phyloP scores from a whole-genome alignment of 2,329 filamentous ascomycete genomes.

The Aspergillus awamori region DNA sequence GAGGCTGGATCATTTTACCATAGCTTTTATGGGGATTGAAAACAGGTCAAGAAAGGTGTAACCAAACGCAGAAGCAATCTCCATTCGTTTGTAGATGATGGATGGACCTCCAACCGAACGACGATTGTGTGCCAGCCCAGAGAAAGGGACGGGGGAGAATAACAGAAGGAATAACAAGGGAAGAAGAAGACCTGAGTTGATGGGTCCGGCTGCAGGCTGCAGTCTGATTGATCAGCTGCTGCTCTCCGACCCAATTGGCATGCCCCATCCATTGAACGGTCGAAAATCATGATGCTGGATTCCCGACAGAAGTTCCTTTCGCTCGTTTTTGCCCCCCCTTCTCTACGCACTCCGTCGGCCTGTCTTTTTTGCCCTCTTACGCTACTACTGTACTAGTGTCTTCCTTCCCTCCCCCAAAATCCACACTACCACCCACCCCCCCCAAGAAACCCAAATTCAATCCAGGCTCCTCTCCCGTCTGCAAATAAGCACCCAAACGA shows the following conservation, averaged over 20 bases:
- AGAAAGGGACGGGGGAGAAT: background rate
- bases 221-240: conserved; percentile 15
- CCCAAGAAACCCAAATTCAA: background rate
- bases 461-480: background rate
- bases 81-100: background rate
- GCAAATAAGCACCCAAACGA: background rate
- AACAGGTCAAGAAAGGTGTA: background rate
- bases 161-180: background rate
- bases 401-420: background rate
- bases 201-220: background rate
- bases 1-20: background rate
- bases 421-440: background rate
- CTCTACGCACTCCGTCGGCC: background rate
- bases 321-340: background rate
- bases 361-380: background rate
- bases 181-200: background rate
- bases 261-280: conserved; percentile 10
- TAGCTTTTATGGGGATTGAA: too few species aligned
- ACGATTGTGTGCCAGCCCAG: background rate
- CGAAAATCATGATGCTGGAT: conserved; percentile 10
- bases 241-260: conserved; percentile 12
- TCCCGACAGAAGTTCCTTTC: background rate
- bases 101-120: background rate
- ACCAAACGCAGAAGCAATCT: background rate
- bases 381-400: too few species aligned